Evolutionary conservation across 305 asterid genomes (phyloP).

Genomic region (Rubia peregrina): DNA sequence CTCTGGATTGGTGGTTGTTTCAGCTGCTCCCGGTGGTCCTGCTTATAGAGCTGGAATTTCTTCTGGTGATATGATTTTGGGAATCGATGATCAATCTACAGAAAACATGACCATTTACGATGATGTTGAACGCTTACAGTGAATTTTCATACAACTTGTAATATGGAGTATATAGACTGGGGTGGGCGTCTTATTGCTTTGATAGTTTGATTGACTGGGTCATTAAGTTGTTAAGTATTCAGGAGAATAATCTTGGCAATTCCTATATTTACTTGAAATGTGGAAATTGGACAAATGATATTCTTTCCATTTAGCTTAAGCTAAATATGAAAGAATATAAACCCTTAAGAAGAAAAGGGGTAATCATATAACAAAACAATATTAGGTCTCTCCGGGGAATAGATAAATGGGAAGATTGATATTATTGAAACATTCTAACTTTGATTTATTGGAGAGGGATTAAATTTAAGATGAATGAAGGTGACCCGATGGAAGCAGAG

Average conservation of each 20-base stretch:
- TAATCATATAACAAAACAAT: not conserved
- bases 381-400: not conserved
- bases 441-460: not conserved
- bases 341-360: not conserved
- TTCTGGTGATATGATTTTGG: too few relatives aligned
- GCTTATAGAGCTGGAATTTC: too few relatives aligned
- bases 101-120: slow-evolving; percentile 83
- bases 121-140: slow-evolving; percentile 90
- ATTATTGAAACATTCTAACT: not conserved
- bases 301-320: not conserved
- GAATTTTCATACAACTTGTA: slow-evolving; percentile 23
- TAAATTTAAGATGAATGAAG: slow-evolving; percentile 34
- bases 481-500: slow-evolving; percentile 94
- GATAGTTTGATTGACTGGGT: not conserved
- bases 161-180: not conserved
- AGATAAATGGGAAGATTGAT: not conserved
- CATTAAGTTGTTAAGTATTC: not conserved
- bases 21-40: too few relatives aligned
- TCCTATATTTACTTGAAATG: not conserved
- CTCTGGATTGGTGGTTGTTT: too few relatives aligned
- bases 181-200: not conserved
- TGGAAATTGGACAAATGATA: not conserved
- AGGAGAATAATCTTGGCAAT: not conserved
- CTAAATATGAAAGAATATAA: not conserved
- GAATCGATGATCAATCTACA: too few relatives aligned